These are phyloP conservation scores for Apiospora pterosperma DNA, from an alignment of 2,329 filamentous ascomycete species.

Conservation along the genomic window DNA sequence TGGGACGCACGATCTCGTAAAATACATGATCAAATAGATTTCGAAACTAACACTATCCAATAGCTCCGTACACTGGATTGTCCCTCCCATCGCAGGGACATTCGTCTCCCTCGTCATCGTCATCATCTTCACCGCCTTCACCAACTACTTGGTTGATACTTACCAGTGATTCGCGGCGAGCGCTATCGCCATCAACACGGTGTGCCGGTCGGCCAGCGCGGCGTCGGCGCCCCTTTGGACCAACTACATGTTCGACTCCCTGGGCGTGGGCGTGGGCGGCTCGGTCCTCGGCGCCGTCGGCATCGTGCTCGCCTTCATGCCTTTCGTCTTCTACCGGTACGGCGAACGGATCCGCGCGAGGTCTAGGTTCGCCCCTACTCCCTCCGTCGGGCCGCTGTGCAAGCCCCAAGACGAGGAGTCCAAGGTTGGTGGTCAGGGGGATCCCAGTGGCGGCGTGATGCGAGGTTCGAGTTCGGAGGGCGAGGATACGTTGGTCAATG, in stretches of 20 bases:
- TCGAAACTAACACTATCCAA: neutral
- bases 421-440: neutral
- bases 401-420: conserved; percentile 15
- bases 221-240: conserved; percentile 59
- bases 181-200: conserved; percentile 62
- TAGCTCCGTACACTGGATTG: conserved; percentile 22
- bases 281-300: conserved; percentile 43
- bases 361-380: conserved; percentile 34
- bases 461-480: neutral
- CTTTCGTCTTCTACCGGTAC: conserved; percentile 56
- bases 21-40: neutral
- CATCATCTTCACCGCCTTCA: conserved; percentile 47
- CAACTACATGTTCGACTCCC: conserved; percentile 53
- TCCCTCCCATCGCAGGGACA: conserved; percentile 15
- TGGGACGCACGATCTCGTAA: neutral
- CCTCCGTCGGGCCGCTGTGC: neutral
- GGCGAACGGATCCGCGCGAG: conserved; percentile 37
- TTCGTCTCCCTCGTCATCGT: conserved; percentile 26
- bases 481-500: neutral
- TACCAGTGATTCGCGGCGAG: conserved; percentile 58
- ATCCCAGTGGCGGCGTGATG: neutral
- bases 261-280: conserved; percentile 60
- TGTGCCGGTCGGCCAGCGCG: conserved; percentile 54
- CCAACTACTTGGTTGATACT: conserved; percentile 53
- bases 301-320: conserved; percentile 48